A percentile compares a stretch with the other conserved stretches of the same genome.
Evolutionary conservation across 805 yeast species (phyloP).

Genomic region (Candida chauliodis): DNA sequence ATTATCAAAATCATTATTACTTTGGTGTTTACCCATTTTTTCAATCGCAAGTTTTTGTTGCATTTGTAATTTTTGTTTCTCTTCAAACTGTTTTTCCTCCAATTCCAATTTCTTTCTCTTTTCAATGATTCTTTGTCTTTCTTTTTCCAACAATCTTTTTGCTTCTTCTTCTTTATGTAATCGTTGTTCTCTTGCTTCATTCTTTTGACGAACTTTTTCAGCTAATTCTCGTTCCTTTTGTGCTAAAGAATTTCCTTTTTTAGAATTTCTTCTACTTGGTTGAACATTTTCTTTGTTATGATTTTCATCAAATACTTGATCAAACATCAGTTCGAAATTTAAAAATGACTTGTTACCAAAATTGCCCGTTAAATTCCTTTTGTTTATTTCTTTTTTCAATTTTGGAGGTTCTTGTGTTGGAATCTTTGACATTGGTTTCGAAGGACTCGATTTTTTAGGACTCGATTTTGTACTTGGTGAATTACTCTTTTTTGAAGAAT

Average conservation of each 20-base stretch:
- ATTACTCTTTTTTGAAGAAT: constrained; percentile 6
- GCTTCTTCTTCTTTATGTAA: constrained; percentile 13
- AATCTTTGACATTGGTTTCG: constrained; percentile 11
- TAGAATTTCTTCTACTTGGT: not conserved
- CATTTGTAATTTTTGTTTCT: constrained; percentile 18
- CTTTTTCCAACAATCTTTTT: constrained; percentile 4
- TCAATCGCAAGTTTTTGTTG: constrained; percentile 29
- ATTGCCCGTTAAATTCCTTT: constrained; percentile 10
- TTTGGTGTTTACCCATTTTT: constrained; percentile 18
- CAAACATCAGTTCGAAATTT: constrained; percentile 30
- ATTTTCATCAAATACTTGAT: constrained; percentile 26
- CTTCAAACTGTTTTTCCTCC: constrained; percentile 10
- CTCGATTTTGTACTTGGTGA: constrained; percentile 3
- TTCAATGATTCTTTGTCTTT: constrained; percentile 15
- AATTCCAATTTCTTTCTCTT: constrained; percentile 15
- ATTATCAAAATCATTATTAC: constrained; percentile 15
- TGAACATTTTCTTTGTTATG: constrained; percentile 3
- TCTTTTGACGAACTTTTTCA: constrained; percentile 16
- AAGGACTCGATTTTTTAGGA: not conserved
- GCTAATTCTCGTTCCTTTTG: constrained; percentile 19
- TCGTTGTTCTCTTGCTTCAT: constrained; percentile 20
- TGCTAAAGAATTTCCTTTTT: constrained; percentile 8
- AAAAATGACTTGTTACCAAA: constrained; percentile 22
- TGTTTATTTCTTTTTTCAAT: constrained; percentile 13
- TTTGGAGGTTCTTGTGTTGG: constrained; percentile 17